A percentile compares a stretch with the other conserved stretches of the same genome.
Evolutionary conservation across 2,329 filamentous ascomycete genomes (phyloP).

Genomic region (Colletotrichum sojae): DNA sequence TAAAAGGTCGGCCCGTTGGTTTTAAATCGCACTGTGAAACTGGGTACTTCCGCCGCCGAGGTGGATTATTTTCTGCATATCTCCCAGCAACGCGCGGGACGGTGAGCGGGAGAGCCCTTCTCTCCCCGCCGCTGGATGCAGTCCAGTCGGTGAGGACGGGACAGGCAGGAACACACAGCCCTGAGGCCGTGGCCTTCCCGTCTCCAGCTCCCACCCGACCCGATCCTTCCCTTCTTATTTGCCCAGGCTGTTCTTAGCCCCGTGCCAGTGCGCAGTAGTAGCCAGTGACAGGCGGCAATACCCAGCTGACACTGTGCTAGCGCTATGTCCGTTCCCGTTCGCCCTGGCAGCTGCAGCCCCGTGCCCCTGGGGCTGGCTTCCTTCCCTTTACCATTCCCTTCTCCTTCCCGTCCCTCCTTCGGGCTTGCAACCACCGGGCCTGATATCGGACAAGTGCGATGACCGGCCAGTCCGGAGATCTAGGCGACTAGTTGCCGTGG

Average conservation of each 20-base stretch:
- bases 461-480: slow-evolving; percentile 2
- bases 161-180: no score
- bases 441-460: neutral
- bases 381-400: neutral
- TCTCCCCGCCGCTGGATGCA: neutral
- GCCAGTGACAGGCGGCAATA: slow-evolving; percentile 22
- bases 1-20: neutral
- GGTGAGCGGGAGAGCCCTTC: slow-evolving; percentile 12
- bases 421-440: neutral
- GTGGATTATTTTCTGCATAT: slow-evolving; percentile 34
- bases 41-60: neutral
- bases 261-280: slow-evolving; percentile 7
- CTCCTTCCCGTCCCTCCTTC: slow-evolving; percentile 36
- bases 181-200: no score
- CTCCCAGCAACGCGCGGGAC: slow-evolving; percentile 35
- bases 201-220: no score
- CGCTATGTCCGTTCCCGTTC: slow-evolving; percentile 13
- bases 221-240: slow-evolving; percentile 12
- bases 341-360: slow-evolving; percentile 4
- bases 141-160: neutral
- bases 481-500: no score
- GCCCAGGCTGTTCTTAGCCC: slow-evolving; percentile 9
- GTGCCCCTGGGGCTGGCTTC: slow-evolving; percentile 6
- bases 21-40: slow-evolving; percentile 19
- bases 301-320: slow-evolving; percentile 34